phyloP scores from a whole-genome alignment of 1,139 yeast genomes.

The Geotrichum australiense region DNA sequence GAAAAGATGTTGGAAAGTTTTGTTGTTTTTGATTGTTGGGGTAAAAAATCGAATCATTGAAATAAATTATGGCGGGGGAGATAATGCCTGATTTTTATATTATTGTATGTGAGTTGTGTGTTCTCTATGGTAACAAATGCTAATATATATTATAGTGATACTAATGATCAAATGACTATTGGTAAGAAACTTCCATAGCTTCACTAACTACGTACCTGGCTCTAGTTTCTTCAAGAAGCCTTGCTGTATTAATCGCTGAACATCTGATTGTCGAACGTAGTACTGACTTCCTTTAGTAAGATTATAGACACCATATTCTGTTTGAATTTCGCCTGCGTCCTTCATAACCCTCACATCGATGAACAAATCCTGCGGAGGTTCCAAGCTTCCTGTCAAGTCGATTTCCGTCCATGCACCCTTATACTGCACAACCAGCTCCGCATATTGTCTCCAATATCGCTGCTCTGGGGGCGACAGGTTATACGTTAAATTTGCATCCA shows the following conservation, averaged over 20 bases:
- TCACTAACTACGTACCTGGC: too few species aligned
- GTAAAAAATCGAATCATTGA: too few species aligned
- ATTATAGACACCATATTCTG: slow-evolving; percentile 94
- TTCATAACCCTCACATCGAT: slow-evolving; percentile 88
- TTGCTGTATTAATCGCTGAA: slow-evolving; percentile 87
- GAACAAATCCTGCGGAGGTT: slow-evolving; percentile 86
- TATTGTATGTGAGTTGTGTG: too few species aligned
- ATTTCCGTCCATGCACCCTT: slow-evolving; percentile 76
- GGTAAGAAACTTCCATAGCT: too few species aligned
- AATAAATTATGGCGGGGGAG: too few species aligned
- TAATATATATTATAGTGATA: too few species aligned
- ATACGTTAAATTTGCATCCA: slow-evolving; percentile 34
- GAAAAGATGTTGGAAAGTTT: neutral
- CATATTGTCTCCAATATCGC: slow-evolving; percentile 66
- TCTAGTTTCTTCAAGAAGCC: too few species aligned
- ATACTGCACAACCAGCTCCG: slow-evolving; percentile 63
- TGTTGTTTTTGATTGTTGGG: too few species aligned
- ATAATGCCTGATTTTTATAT: too few species aligned
- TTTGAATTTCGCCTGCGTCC: slow-evolving; percentile 95
- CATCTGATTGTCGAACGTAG: slow-evolving; percentile 89
- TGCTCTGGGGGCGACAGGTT: slow-evolving; percentile 73
- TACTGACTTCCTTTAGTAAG: slow-evolving; percentile 93
- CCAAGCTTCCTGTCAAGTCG: slow-evolving; percentile 81
- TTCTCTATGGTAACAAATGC: too few species aligned
- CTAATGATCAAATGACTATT: too few species aligned